Conservation (phyloP, 1,284 basidiomycete species). For the Apiotrichum domesticum region DNA sequence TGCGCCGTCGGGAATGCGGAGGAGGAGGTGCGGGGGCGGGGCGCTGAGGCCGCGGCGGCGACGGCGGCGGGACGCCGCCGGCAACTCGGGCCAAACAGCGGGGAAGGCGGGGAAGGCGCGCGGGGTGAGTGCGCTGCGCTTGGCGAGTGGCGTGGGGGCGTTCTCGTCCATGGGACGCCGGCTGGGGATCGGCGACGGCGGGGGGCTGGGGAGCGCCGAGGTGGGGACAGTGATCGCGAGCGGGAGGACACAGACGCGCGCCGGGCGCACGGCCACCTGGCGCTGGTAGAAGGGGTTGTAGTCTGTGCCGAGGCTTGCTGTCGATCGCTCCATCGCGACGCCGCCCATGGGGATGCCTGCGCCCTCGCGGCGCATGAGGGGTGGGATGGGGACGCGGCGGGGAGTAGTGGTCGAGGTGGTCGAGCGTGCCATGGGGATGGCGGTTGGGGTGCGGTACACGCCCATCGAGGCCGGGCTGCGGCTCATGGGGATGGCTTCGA, state of each 20-base stretch:
- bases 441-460: too few relatives aligned
- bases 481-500: too few relatives aligned
- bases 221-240: not conserved
- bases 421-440: not conserved
- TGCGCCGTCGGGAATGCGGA: too few relatives aligned
- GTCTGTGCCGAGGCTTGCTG: constrained; percentile 12
- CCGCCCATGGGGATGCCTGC: not conserved
- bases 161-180: not conserved
- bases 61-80: not conserved
- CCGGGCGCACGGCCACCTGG: not conserved
- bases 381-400: not conserved
- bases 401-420: not conserved
- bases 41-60: constrained; percentile 1
- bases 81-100: not conserved
- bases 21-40: not conserved
- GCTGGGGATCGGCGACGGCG: not conserved
- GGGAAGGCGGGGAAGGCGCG: not conserved
- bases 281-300: constrained; percentile 11
- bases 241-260: not conserved
- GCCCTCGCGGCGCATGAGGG: not conserved
- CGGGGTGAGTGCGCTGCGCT: not conserved
- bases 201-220: not conserved
- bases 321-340: constrained; percentile 9
- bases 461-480: too few relatives aligned
- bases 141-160: not conserved